phyloP scores from a whole-genome alignment of 78 protist species.

The Tieghemostelium lacteum region DNA sequence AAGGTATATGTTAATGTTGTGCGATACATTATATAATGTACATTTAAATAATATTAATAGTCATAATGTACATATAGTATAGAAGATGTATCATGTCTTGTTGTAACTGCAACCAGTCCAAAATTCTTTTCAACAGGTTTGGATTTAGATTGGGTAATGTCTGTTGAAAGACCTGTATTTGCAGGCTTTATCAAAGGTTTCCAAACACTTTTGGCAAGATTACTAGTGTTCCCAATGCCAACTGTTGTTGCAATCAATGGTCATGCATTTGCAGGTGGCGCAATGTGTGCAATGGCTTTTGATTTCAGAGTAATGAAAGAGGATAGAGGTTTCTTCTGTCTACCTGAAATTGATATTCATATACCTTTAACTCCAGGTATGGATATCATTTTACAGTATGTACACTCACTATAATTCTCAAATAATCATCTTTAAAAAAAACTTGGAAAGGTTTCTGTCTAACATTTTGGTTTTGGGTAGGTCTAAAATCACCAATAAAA shows the following conservation, averaged over 20 bases:
- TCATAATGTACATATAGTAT: slow-evolving; percentile 4
- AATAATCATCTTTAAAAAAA: background rate
- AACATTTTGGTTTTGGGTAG: background rate
- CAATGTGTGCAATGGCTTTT: slow-evolving; percentile 60
- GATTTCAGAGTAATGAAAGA: slow-evolving; percentile 57
- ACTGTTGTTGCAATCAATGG: slow-evolving; percentile 50
- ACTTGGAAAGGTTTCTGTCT: background rate
- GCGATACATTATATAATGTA: background rate
- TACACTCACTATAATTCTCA: background rate
- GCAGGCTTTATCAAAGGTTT: slow-evolving; percentile 17
- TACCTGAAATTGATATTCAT: slow-evolving; percentile 69
- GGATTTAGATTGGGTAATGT: slow-evolving; percentile 65
- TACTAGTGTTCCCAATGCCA: slow-evolving; percentile 65
- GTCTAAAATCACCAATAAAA: slow-evolving; percentile 33
- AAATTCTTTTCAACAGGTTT: slow-evolving; percentile 69
- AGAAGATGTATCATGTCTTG: slow-evolving; percentile 73
- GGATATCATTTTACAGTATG: slow-evolving; percentile 65
- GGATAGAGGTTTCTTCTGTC: slow-evolving; percentile 75
- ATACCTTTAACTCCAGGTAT: slow-evolving; percentile 77
- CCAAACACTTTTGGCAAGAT: slow-evolving; percentile 33
- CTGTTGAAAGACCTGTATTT: background rate
- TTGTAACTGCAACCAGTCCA: slow-evolving; percentile 33
- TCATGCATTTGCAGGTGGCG: slow-evolving; percentile 75
- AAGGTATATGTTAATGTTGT: background rate
- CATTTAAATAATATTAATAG: background rate